Conservation (phyloP, 2,329 filamentous ascomycete species). For the Aspergillus pseudoviridinutans region DNA sequence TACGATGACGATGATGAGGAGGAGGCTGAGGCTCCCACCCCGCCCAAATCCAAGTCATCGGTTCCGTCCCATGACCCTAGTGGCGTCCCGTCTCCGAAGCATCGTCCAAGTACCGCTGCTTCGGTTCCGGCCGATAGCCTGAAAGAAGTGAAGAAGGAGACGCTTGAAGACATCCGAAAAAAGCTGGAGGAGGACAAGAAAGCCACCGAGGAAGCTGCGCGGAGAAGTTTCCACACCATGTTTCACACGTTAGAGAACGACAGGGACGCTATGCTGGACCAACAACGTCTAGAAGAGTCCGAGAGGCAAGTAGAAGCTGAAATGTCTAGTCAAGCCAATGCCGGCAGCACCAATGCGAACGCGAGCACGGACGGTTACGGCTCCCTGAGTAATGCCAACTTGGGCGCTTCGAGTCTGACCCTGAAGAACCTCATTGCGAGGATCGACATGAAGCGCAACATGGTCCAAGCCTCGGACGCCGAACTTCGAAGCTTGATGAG, state of each 20-base stretch:
- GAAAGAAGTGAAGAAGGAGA: constrained; percentile 56
- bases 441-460: constrained; percentile 87
- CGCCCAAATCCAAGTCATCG: constrained; percentile 49
- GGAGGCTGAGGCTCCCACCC: constrained; percentile 46
- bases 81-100: constrained; percentile 65
- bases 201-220: constrained; percentile 83
- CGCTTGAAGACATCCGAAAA: constrained; percentile 84
- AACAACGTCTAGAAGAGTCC: constrained; percentile 93
- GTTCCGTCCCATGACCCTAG: constrained; percentile 53
- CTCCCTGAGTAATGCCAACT: constrained; percentile 85
- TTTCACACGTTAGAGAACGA: constrained; percentile 97
- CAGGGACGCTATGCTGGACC: constrained; percentile 92
- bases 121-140: constrained; percentile 59
- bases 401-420: constrained; percentile 92
- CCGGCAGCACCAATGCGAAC: constrained; percentile 53
- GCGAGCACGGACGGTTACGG: constrained; percentile 67
- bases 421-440: constrained; percentile 94
- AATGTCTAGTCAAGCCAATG: constrained; percentile 64
- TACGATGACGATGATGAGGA: constrained; percentile 60
- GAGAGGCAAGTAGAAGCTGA: constrained; percentile 95
- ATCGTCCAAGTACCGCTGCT: constrained; percentile 62
- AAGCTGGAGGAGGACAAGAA: constrained; percentile 89
- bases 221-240: constrained; percentile 84
- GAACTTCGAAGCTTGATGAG: constrained; percentile 91
- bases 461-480: constrained; percentile 87